Conservation (phyloP, 768 basidiomycete species). For the Podaxis rugospora region DNA sequence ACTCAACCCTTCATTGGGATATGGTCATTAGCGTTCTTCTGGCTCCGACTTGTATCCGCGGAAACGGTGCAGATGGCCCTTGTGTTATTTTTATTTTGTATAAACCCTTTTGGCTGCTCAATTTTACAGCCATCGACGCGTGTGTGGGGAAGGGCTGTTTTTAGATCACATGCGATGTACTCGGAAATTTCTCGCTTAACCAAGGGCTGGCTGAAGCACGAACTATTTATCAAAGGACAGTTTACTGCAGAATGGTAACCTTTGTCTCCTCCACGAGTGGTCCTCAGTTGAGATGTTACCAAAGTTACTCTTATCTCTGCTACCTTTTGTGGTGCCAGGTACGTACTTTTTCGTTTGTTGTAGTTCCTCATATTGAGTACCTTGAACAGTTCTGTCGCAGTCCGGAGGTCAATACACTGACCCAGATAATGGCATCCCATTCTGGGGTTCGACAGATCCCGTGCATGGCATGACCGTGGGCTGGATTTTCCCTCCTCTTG, state of each 20-base stretch:
- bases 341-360: not conserved
- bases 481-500: slow-evolving; percentile 48
- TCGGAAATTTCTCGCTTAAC: slow-evolving; percentile 1
- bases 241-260: not conserved
- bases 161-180: not conserved
- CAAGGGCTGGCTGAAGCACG: not conserved
- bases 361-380: not conserved
- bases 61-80: not conserved
- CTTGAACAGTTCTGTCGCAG: not conserved
- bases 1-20: not conserved
- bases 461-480: slow-evolving; percentile 42
- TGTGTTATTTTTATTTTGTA: not conserved
- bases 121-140: not conserved
- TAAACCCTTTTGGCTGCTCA: no score
- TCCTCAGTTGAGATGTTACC: not conserved
- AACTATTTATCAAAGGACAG: not conserved
- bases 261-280: not conserved
- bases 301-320: not conserved
- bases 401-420: slow-evolving; percentile 33
- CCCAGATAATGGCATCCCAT: slow-evolving; percentile 46
- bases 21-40: not conserved
- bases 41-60: not conserved
- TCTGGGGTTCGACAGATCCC: slow-evolving; percentile 40
- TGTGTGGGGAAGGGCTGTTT: not conserved
- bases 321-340: not conserved